Base-by-base conservation (phyloP, 2,329 filamentous ascomycete genomes). In the Sclerotinia glacialis region DNA sequence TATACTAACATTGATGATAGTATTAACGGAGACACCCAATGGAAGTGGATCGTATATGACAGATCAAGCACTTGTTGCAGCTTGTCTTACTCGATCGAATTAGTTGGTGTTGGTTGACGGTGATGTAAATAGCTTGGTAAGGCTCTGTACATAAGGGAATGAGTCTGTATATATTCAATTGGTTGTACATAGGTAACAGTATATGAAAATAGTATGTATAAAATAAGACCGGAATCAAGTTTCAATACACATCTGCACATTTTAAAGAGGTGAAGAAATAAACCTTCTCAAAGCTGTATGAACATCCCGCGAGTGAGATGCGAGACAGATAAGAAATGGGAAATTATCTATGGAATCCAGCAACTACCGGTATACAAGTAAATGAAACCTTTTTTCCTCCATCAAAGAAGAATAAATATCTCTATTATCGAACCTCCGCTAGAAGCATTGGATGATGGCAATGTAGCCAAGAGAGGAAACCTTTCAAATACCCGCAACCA, bases 11-110 rank as follows among this genome's bases (percentile, higher is more conserved):
- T 67, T 40, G 26, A 62, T 16, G 53, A 44, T 44, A 73, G 69
- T 58, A 7, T 64, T 75, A 31, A 67, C 70, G 1, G 71, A 73
- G 64, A 73, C 71, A 1, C 74, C 74, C 7, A 71, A 59, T 14
- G 67, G 67, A n/a, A 67, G 65, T 47, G 58, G 58, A 26, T 66
- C 62, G 14, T 69, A 59, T 37, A 67, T 65, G 68, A 65, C 68
- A 34, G 72, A 74, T 60, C 71, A 68, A 37, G 40, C 71, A 26
- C 66, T 74, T 18, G 71, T 73, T 18, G 69, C 70, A 12, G 67
- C 70, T 64, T 74, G 73, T 63, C 66, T 73, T 63, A 64, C 67
- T 26, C 59, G 71, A 67, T 69, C 31, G 2, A 26, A 49, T 4
- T 37, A 49, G 8, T 26, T 8, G 9, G 65, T 12, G 8, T 37